phyloP scores from a whole-genome alignment of 2,329 filamentous ascomycete species.

The Mollisia scopiformis region DNA sequence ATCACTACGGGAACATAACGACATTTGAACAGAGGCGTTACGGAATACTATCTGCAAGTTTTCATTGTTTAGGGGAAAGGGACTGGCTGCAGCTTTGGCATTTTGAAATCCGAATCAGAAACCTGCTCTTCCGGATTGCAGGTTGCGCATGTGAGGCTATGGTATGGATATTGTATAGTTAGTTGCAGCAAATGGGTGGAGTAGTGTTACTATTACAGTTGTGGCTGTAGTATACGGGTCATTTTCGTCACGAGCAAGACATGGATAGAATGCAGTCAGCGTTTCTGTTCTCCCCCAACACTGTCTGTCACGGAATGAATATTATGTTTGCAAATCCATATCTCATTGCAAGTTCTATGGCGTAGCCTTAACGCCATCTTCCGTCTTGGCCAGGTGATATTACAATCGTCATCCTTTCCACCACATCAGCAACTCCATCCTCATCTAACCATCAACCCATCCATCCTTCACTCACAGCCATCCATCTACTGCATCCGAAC shows the following conservation, averaged over 20 bases:
- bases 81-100: not conserved
- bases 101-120: not conserved
- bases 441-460: not conserved
- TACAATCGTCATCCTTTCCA: slow-evolving; percentile 20
- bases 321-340: slow-evolving; percentile 11
- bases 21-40: slow-evolving; percentile 20
- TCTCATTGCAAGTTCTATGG: slow-evolving; percentile 19
- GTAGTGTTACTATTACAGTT: not conserved
- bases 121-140: not conserved
- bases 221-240: slow-evolving; percentile 15
- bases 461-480: slow-evolving; percentile 2
- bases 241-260: slow-evolving; percentile 10
- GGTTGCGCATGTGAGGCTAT: slow-evolving; percentile 2
- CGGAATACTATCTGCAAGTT: not conserved
- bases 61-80: slow-evolving; percentile 5
- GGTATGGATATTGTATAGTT: slow-evolving; percentile 22
- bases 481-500: slow-evolving; percentile 66
- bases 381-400: slow-evolving; percentile 15
- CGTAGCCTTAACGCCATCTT: slow-evolving; percentile 23
- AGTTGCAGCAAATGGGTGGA: not conserved
- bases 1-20: slow-evolving; percentile 9
- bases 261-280: slow-evolving; percentile 28
- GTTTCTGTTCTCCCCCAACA: not conserved
- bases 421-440: not conserved
- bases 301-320: not conserved